Evolutionary conservation across 768 basidiomycete genomes (phyloP), one percentile per base, ranked within the genome.

Genomic region (Postia placenta): DNA sequence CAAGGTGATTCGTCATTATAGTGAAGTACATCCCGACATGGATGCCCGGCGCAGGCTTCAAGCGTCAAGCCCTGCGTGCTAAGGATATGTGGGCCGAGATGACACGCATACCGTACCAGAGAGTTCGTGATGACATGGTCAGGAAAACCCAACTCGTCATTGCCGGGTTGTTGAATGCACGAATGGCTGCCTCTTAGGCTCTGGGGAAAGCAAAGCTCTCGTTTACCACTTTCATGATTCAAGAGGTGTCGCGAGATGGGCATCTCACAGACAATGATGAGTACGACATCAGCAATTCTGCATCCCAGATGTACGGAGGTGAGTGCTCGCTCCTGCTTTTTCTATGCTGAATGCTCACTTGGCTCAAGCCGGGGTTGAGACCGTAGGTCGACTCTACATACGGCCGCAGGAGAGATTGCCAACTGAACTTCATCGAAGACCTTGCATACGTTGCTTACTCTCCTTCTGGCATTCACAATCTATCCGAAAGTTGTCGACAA

Each of bases 1-100:
- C 38, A 39, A 9, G 20, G 7, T 42, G 25, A 5, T 23, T 28
- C 23, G 11, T 14, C 3, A 3, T 44, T 4, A 23, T 27, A 44
- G 43, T 86, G 51, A 74, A 71, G 56, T 59, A 76, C 54, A 20
- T 39, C 17, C 38, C 38, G 19, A 7, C 6, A 6, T 39, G 38
- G 38, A 6, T 39, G 14, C 38, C 38, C 11, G 38, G 38, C 5
- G 72, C 76, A 2, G 72, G 72, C 1, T 87, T 87, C 27, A 44
- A 44, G 17, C 7, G 9, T 20, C 41, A 24, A 5, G 41, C 41
- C 6, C 17, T 42, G n/a, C 6, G 6, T 20, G 41, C 24, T 6
- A 42, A 23, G 15, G 41, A 42, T 12, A 4, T 58, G 4, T 55
- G 57, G 11, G 47, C 43, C 7, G 28, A 5, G 12, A 36, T 57